Base-by-base conservation (phyloP, 1,284 basidiomycete genomes). In the Rhodotorula glutinis region DNA sequence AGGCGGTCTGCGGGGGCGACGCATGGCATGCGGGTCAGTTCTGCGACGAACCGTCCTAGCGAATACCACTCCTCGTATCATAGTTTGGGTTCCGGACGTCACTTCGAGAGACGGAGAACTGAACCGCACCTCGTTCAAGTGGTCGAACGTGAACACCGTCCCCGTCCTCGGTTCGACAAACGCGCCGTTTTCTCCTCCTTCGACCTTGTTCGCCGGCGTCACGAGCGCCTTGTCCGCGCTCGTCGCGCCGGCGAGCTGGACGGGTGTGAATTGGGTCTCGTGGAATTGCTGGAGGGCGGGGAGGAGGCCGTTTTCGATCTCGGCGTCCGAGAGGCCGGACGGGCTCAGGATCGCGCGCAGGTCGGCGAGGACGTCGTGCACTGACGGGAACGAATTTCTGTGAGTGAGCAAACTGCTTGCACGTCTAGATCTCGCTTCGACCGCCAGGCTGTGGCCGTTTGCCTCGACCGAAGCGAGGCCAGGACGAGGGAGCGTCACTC, bases 271-370 rank as follows among this genome's bases (percentile, higher is more conserved):
- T 76, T 96, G 92, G 46, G 85, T 83, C 65, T 90, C 81, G 76
- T 95, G 94, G 80, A 95, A 94, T 71, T 90, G 84, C 62, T 84
- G 82, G 65, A 95, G 79, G 4, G 90, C 87, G 2, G 90, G 88
- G 3, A 86, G 82, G 52, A 93, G 84, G 63, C 88, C 88, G 14
- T 83, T 82, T 77, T 93, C 88, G 57, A 96, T 84, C 25, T 84
- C 82, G 21, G 87, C 86, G 76, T 96, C 91, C 5, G 47, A 40
- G 25, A 40, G 57, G 40, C 49, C 47, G 38, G 33, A 38, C 79
- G 94, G 88, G 52, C 84, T 85, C 75, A 96, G 87, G 77, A 97
- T 90, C 75, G 85, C 86, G 72, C 91, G 88, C 57, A 96, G 85
- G 81, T 94, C 93, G 92, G 78, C 59, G 44, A 71, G 65, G 53